Evolutionary conservation across 768 basidiomycete species (phyloP), one percentile per base, ranked within the genome.

Genomic region (Lactifluus volemus): DNA sequence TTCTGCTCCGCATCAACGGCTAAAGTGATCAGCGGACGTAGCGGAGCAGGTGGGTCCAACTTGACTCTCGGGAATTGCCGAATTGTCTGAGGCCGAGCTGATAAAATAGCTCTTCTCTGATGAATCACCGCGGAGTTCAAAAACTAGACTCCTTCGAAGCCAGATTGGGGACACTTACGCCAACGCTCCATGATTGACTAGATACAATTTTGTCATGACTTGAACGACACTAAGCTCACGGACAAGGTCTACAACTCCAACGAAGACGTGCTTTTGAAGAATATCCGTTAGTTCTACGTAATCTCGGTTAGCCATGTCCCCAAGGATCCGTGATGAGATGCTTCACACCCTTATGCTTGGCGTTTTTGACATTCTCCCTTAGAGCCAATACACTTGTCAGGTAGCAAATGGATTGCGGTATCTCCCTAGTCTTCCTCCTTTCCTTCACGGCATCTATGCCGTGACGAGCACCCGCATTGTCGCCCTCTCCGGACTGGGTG

Each of bases 51-150:
- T 1, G 96, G 95, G 39, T 94, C 86, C 2, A 98, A 78, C 63
- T 85, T 86, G 53, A 98, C 74, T 21, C 84, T 79, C 61, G 82
- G 79, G 63, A 89, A 82, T 89, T 81, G 2, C 94, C 92, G 68
- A 99, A 99, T 71, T 98, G 96, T 17, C 91, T 79, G 30, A 98
- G 73, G 2, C 84, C 92, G 7, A 99, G 80, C 69, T 99, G 97
- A 73, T 97, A 98, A 71, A 98, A 96, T 38, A 97, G 78, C 67
- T 97, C 93, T 68, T 97, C 93, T 0, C 94, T 97, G 50, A 25
- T 12, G n/a, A 44, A 57, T 30, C n/a, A 44, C 44, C 44, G 14
- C 30, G n/a, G 44, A 17, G 29, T 44, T 21, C 14, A 21, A 12
- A 19, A 38, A 38, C 49, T 25, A 63, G 45, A 15, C 4, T 38